These are phyloP conservation scores for Rhodotorula sp. DNA, from an alignment of 1,284 basidiomycete genomes.

Conservation along the genomic window DNA sequence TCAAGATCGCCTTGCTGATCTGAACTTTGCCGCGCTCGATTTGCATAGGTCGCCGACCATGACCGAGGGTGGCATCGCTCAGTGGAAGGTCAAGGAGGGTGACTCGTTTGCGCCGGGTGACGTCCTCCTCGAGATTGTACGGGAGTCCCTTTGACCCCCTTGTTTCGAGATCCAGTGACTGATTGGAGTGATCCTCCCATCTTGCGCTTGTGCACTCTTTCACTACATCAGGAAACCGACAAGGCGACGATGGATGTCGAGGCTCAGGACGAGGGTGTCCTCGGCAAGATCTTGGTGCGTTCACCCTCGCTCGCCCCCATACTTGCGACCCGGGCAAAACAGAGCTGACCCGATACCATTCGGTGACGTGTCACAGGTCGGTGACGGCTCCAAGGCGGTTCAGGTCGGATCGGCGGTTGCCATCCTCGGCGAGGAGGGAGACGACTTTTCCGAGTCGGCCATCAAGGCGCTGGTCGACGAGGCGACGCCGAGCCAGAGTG, in stretches of 20 bases:
- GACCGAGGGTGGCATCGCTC: conserved; percentile 97
- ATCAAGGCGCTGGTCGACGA: conserved; percentile 52
- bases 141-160: conserved; percentile 44
- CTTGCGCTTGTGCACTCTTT: neutral
- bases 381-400: conserved; percentile 82
- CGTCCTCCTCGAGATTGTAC: conserved; percentile 88
- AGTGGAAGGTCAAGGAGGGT: conserved; percentile 97
- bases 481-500: conserved; percentile 42
- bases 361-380: conserved; percentile 54
- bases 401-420: conserved; percentile 83
- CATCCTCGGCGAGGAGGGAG: conserved; percentile 87
- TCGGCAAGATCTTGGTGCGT: conserved; percentile 87
- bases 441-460: conserved; percentile 79
- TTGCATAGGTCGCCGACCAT: conserved; percentile 99
- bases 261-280: conserved; percentile 91
- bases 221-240: conserved; percentile 80
- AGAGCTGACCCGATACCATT: neutral
- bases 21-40: conserved; percentile 81
- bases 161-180: neutral
- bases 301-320: conserved; percentile 57
- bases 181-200: too few species aligned
- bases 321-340: accelerated
- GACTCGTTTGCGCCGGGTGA: conserved; percentile 85
- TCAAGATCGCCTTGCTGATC: conserved; percentile 63
- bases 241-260: conserved; percentile 99